Conservation (phyloP, 2,329 filamentous ascomycete genomes). For the Neurospora sp. region DNA sequence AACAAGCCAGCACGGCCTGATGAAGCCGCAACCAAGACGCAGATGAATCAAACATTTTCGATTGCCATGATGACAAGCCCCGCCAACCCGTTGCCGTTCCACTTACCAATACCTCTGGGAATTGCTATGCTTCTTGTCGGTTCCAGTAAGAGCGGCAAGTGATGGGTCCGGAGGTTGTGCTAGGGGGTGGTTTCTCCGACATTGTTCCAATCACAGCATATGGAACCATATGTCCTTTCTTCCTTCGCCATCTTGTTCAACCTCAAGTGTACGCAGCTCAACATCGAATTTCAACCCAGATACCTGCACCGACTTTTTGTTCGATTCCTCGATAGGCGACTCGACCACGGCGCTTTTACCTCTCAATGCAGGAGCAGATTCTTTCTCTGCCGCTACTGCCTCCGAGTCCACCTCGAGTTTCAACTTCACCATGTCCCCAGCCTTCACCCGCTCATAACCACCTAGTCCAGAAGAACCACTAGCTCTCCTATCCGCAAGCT, state of each 20-base stretch:
- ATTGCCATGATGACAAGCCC: constrained; percentile 17
- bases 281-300: constrained; percentile 15
- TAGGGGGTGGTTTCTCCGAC: not conserved
- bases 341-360: not conserved
- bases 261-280: constrained; percentile 8
- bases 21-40: constrained; percentile 14
- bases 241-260: not conserved
- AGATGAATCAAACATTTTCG: constrained; percentile 17
- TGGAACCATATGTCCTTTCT: constrained; percentile 3
- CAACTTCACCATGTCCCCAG: not conserved
- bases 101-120: constrained; percentile 16
- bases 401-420: not conserved
- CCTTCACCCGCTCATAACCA: not conserved
- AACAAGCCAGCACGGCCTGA: not conserved
- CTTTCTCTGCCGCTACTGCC: not conserved
- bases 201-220: constrained; percentile 7
- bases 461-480: not conserved
- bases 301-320: constrained; percentile 4
- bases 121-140: constrained; percentile 11
- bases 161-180: not conserved
- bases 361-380: not conserved
- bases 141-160: not conserved
- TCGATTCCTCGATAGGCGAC: constrained; percentile 3
- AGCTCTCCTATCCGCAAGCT: not conserved
- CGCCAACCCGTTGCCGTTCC: constrained; percentile 16